These are phyloP conservation scores for Hygrocybe punicea DNA, from an alignment of 768 basidiomycete species.

Conservation along the genomic window DNA sequence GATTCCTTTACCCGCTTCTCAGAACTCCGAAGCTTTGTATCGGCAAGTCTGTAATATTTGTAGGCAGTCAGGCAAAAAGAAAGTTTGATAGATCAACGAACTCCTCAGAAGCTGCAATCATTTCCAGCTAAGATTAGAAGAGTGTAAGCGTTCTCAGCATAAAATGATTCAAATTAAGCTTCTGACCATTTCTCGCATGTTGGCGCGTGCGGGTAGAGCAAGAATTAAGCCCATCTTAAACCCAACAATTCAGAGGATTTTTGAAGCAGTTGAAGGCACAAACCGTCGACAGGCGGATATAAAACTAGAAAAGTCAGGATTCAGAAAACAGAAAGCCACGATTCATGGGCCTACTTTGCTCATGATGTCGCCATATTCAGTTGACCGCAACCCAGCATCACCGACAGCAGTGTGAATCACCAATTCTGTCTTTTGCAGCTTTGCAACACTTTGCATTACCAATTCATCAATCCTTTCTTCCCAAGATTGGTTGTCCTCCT, in stretches of 20 bases:
- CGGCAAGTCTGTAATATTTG: constrained; percentile 49
- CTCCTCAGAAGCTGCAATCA: constrained; percentile 66
- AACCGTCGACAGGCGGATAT: constrained; percentile 69
- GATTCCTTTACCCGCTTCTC: constrained; percentile 70
- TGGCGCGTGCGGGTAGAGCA: constrained; percentile 51
- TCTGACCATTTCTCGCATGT: constrained; percentile 66
- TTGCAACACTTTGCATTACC: constrained; percentile 61
- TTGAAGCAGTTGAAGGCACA: constrained; percentile 3
- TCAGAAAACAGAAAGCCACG: background rate
- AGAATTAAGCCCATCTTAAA: constrained; percentile 66
- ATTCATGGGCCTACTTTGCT: constrained; percentile 56
- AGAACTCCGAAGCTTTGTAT: constrained; percentile 65
- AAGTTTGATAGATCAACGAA: constrained; percentile 28
- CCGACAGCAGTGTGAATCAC: constrained; percentile 46
- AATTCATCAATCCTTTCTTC: constrained; percentile 68
- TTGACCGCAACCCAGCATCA: constrained; percentile 48
- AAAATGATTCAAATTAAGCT: background rate
- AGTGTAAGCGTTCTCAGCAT: background rate
- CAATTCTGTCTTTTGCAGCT: constrained; percentile 58
- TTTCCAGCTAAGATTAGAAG: constrained; percentile 51
- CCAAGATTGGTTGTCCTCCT: constrained; percentile 58
- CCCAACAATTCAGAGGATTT: background rate
- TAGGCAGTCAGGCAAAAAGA: background rate
- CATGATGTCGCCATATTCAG: constrained; percentile 83
- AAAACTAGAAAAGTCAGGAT: constrained; percentile 52